Evolutionary conservation across 441 rosid species (phyloP).

Genomic region (Erysimum cheiri): DNA sequence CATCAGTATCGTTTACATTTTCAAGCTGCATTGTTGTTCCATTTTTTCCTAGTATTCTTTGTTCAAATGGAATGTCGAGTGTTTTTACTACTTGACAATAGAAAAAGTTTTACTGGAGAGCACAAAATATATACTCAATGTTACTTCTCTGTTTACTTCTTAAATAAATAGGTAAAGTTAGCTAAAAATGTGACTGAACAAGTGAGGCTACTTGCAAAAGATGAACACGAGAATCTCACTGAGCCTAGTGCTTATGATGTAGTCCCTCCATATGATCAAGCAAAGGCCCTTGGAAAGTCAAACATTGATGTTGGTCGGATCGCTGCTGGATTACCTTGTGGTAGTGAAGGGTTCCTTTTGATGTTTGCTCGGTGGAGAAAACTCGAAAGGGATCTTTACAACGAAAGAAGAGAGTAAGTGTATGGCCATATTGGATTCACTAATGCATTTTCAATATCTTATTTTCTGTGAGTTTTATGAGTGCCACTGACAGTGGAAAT

Average conservation of each 20-base stretch:
- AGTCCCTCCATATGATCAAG: conserved; percentile 97
- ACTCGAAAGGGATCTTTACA: conserved; percentile 97
- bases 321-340: conserved; percentile 99
- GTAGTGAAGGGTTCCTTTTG: conserved; percentile 98
- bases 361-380: conserved; percentile 99
- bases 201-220: conserved; percentile 88
- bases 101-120: conserved; percentile 11
- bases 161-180: conserved; percentile 63
- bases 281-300: conserved; percentile 98
- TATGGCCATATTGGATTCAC: conserved; percentile 24
- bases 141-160: conserved; percentile 25
- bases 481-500: conserved; percentile 38
- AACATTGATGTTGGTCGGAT: conserved; percentile 95
- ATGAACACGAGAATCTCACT: conserved; percentile 91
- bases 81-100: not conserved
- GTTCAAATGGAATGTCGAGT: not conserved
- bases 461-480: conserved; percentile 28
- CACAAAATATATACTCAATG: conserved; percentile 6
- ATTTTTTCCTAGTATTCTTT: not conserved
- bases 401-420: conserved; percentile 94
- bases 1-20: conserved; percentile 23
- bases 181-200: conserved; percentile 95
- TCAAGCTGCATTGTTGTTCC: not conserved
- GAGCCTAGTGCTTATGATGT: conserved; percentile 69
- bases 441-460: not conserved